Conservation (phyloP, 495 filamentous ascomycete species). For the Aspergillus cavernicola region DNA sequence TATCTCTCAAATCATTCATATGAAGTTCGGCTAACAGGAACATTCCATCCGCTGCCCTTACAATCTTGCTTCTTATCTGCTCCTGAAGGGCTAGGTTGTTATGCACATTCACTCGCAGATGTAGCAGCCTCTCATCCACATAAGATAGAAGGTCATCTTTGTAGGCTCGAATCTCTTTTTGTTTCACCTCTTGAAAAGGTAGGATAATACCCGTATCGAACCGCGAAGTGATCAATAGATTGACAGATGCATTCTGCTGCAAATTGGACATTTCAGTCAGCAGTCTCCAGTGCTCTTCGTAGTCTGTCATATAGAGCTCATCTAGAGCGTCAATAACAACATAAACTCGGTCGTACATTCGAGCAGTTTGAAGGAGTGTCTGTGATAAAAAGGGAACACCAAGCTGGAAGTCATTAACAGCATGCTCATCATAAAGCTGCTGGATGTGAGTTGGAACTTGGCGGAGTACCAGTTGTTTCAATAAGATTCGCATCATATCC, state of each 20-base stretch:
- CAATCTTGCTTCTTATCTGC: too few species aligned
- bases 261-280: constrained; percentile 17
- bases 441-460: too few species aligned
- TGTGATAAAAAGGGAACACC: too few species aligned
- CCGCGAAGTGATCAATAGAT: constrained; percentile 29
- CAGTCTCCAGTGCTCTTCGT: background rate
- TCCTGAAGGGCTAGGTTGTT: too few species aligned
- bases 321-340: constrained; percentile 46
- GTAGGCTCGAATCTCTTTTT: constrained; percentile 23
- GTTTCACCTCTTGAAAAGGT: constrained; percentile 5
- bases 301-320: constrained; percentile 15
- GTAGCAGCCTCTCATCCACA: constrained; percentile 17
- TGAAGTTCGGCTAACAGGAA: constrained; percentile 53
- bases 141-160: constrained; percentile 29
- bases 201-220: constrained; percentile 11
- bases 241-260: background rate
- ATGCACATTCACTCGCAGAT: constrained; percentile 19
- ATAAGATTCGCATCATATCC: too few species aligned
- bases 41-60: constrained; percentile 36
- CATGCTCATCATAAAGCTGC: too few species aligned
- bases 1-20: constrained; percentile 35
- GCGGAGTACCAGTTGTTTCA: too few species aligned
- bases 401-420: too few species aligned
- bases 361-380: too few species aligned
- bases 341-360: constrained; percentile 22